phyloP scores from a whole-genome alignment of 2,329 filamentous ascomycete genomes.

The Pseudogymnoascus pannorum region DNA sequence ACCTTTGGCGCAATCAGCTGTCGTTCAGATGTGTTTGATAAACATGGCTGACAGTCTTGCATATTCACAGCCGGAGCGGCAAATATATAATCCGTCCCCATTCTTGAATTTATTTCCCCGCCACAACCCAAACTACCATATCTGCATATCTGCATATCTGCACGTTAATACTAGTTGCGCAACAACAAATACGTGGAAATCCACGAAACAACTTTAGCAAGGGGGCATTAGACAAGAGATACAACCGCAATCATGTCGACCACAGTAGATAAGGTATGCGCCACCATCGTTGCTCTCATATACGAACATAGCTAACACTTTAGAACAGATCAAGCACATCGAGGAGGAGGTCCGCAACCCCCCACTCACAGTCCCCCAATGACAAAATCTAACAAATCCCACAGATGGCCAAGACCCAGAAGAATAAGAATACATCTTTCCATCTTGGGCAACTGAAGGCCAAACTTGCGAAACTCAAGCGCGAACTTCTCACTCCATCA shows the following conservation, averaged over 20 bases:
- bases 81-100: neutral
- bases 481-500: conserved; percentile 82
- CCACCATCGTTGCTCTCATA: conserved; percentile 7
- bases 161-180: conserved; percentile 2
- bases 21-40: neutral
- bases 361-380: conserved; percentile 17
- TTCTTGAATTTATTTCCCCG: conserved; percentile 7
- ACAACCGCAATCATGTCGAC: conserved; percentile 67
- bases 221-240: conserved; percentile 2
- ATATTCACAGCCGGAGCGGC: neutral
- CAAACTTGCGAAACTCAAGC: conserved; percentile 95
- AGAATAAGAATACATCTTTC: conserved; percentile 92
- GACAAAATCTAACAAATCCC: conserved; percentile 14
- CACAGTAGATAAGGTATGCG: conserved; percentile 83
- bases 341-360: conserved; percentile 72
- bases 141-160: conserved; percentile 4
- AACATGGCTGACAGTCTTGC: neutral
- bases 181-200: conserved; percentile 3
- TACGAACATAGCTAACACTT: conserved; percentile 30
- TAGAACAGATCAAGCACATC: conserved; percentile 80
- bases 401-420: conserved; percentile 92
- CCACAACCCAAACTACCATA: conserved; percentile 7
- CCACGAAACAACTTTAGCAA: conserved; percentile 4
- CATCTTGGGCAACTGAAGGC: conserved; percentile 96
- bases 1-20: neutral